Percentiles rank a stretch among this genome's conserved stretches.
phyloP scores from a whole-genome alignment of 192 early-diverging fungal genomes.

The Podila epigama region DNA sequence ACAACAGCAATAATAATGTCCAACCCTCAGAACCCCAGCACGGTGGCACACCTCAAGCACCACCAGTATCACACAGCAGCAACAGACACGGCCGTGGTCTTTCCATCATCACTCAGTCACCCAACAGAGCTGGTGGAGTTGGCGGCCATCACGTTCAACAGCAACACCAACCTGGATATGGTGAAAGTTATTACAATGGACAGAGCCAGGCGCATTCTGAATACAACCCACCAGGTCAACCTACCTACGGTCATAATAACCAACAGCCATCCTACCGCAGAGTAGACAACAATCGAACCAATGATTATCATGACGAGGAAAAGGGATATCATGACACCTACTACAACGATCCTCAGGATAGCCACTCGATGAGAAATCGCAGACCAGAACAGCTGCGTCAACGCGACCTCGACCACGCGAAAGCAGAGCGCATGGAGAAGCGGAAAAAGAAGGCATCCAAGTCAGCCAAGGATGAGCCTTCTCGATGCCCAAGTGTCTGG shows the following conservation, averaged over 20 bases:
- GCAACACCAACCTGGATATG: background rate
- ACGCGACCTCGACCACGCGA: slow-evolving; percentile 27
- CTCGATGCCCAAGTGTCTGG: slow-evolving; percentile 44
- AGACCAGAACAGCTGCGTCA: slow-evolving; percentile 34
- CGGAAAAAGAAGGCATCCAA: slow-evolving; percentile 21
- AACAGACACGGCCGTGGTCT: slow-evolving; percentile 18
- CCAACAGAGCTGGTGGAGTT: background rate
- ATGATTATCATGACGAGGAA: background rate
- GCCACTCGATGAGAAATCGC: slow-evolving; percentile 10
- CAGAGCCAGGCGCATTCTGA: background rate
- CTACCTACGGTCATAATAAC: background rate
- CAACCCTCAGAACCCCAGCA: no score
- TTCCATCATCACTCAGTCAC: slow-evolving; percentile 16
- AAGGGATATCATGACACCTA: background rate
- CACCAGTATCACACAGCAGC: background rate
- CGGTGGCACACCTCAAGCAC: background rate
- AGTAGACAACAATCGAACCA: background rate
- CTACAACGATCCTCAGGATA: slow-evolving; percentile 1
- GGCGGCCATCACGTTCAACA: background rate
- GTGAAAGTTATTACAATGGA: slow-evolving; percentile 1
- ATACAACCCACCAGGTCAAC: slow-evolving; percentile 7
- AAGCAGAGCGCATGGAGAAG: slow-evolving; percentile 36
- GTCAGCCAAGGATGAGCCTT: slow-evolving; percentile 2
- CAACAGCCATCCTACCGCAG: background rate
- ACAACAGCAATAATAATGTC: no score